phyloP scores from a whole-genome alignment of 106 monocot species.

The Acorus calamus region DNA sequence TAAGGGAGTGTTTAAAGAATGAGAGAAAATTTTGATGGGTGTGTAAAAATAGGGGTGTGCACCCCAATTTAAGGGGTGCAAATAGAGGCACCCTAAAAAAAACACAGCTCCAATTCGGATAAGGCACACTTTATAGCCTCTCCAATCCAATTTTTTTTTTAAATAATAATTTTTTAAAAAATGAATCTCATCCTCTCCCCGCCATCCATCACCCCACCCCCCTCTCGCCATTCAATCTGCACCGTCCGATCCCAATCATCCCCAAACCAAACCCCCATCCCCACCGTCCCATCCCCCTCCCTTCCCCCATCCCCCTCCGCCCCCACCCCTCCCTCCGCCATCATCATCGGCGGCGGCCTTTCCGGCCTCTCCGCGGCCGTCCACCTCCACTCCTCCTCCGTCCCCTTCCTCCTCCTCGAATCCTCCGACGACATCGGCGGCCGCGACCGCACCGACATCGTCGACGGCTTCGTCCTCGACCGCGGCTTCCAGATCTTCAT shows the following conservation, averaged over 20 bases:
- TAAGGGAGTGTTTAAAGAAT: too few relatives aligned
- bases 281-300: slow-evolving; percentile 6
- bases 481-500: slow-evolving; percentile 97
- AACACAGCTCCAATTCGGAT: too few relatives aligned
- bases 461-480: slow-evolving; percentile 86
- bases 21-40: too few relatives aligned
- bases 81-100: too few relatives aligned
- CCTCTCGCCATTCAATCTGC: background rate
- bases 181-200: background rate
- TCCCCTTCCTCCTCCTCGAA: slow-evolving; percentile 81
- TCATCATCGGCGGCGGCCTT: slow-evolving; percentile 79
- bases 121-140: too few relatives aligned
- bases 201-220: background rate
- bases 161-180: too few relatives aligned
- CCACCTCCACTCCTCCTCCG: slow-evolving; percentile 48
- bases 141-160: too few relatives aligned
- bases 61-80: too few relatives aligned
- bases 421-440: slow-evolving; percentile 70
- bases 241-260: background rate
- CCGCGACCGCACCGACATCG: slow-evolving; percentile 73
- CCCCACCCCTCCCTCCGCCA: slow-evolving; percentile 6
- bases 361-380: slow-evolving; percentile 75
- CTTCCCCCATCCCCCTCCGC: background rate
- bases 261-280: background rate
- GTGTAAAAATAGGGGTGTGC: too few relatives aligned